Percentiles rank a stretch among this genome's conserved stretches.
phyloP scores from a whole-genome alignment of 192 early-diverging fungal genomes.

The Coemansia sp. region DNA sequence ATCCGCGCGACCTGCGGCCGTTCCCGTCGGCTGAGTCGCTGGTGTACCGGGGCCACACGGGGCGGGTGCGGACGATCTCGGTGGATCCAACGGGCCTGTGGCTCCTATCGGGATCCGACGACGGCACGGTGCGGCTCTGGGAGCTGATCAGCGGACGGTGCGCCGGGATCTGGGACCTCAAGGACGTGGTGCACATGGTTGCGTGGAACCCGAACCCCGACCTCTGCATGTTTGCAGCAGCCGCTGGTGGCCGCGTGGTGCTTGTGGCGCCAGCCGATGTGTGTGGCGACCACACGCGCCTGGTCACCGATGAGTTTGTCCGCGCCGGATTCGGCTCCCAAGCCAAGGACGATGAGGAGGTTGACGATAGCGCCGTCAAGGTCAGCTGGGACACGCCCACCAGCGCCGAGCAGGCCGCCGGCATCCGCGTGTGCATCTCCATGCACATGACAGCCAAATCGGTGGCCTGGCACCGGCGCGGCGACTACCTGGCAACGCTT shows the following conservation, averaged over 20 bases:
- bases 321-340: constrained; percentile 32
- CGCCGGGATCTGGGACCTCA: constrained; percentile 73
- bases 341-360: constrained; percentile 24
- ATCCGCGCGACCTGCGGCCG: constrained; percentile 90
- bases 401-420: constrained; percentile 52
- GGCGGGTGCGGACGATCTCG: constrained; percentile 78
- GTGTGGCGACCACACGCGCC: constrained; percentile 35
- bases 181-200: constrained; percentile 68
- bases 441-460: constrained; percentile 70
- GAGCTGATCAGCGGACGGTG: constrained; percentile 89
- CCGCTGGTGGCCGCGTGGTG: constrained; percentile 61
- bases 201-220: constrained; percentile 89
- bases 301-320: constrained; percentile 47
- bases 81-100: constrained; percentile 91
- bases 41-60: constrained; percentile 80
- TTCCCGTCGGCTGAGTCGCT: constrained; percentile 85
- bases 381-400: constrained; percentile 60
- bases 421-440: constrained; percentile 51
- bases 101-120: constrained; percentile 88
- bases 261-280: constrained; percentile 57
- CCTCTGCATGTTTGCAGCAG: constrained; percentile 75
- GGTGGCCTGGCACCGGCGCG: constrained; percentile 93
- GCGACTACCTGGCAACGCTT: constrained; percentile 92
- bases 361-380: constrained; percentile 34
- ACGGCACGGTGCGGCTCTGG: constrained; percentile 86